A percentile compares a stretch with the other conserved stretches of the same genome.
These are phyloP conservation scores for Rhizopus sp. DNA, from an alignment of 371 early-diverging fungal genomes.

Conservation along the genomic window DNA sequence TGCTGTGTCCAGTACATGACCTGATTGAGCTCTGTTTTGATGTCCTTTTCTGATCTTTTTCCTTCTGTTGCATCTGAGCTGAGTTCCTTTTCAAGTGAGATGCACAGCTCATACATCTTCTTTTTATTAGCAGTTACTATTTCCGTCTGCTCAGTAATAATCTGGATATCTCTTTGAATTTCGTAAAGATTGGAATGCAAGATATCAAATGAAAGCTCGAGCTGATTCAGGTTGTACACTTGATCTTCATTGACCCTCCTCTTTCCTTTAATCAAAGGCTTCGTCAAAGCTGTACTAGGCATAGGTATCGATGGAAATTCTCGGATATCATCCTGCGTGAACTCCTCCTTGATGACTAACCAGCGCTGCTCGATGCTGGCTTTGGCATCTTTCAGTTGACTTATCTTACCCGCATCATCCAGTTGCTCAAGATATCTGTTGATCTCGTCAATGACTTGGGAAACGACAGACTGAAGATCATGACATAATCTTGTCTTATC, in stretches of 20 bases:
- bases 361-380: conserved; percentile 23
- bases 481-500: conserved; percentile 30
- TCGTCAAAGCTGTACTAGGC: not conserved
- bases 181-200: conserved; percentile 58
- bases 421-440: not conserved
- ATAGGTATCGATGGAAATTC: conserved; percentile 2
- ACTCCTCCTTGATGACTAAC: conserved; percentile 14
- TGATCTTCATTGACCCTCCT: not conserved
- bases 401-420: not conserved
- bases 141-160: conserved; percentile 39
- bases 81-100: conserved; percentile 42
- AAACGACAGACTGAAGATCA: conserved; percentile 27
- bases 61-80: not conserved
- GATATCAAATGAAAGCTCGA: conserved; percentile 61
- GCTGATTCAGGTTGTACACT: conserved; percentile 45
- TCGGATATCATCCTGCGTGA: conserved; percentile 15
- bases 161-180: conserved; percentile 57
- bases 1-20: conserved; percentile 34
- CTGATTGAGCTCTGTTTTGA: conserved; percentile 33
- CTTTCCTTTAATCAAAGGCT: not conserved
- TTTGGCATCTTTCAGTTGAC: conserved; percentile 6
- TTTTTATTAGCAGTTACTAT: conserved; percentile 47
- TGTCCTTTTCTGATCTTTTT: conserved; percentile 10
- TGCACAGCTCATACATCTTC: conserved; percentile 52
- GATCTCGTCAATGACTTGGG: conserved; percentile 19